Evolutionary conservation across 2,329 filamentous ascomycete genomes (phyloP).

Genomic region (Pseudogymnoascus sp.): DNA sequence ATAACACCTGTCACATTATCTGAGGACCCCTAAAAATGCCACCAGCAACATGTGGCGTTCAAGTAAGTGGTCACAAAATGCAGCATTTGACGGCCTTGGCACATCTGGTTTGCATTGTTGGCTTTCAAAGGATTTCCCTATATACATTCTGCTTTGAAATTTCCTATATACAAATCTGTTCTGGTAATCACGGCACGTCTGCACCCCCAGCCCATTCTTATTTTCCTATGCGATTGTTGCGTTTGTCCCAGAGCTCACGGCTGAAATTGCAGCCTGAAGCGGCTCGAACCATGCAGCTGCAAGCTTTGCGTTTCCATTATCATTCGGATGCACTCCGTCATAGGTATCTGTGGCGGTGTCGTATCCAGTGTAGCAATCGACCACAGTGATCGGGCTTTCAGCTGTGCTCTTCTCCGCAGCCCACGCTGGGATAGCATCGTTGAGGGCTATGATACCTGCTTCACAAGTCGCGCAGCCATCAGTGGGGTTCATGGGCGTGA

Average conservation of each 20-base stretch:
- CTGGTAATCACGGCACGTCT: background rate
- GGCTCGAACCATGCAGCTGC: conserved; percentile 25
- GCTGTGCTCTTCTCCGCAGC: conserved; percentile 21
- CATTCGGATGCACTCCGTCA: conserved; percentile 31
- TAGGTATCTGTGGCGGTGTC: conserved; percentile 23
- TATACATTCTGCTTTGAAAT: background rate
- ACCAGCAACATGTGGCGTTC: background rate
- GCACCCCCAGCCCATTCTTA: background rate
- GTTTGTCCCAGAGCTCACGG: background rate
- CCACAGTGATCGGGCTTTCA: conserved; percentile 27
- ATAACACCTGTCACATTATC: background rate
- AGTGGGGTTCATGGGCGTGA: conserved; percentile 28
- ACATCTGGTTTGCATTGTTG: background rate
- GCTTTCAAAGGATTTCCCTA: background rate
- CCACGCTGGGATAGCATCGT: conserved; percentile 28
- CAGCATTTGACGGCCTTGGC: background rate
- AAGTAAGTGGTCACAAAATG: background rate
- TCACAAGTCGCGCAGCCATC: conserved; percentile 23
- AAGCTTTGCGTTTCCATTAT: conserved; percentile 25
- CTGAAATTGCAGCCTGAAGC: background rate
- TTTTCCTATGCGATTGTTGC: background rate
- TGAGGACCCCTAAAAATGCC: background rate
- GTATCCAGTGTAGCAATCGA: conserved; percentile 30
- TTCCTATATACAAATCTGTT: background rate
- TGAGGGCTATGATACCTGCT: conserved; percentile 18